Percentiles rank a stretch among this genome's conserved stretches.
Conservation (phyloP, 169 alveolate species). For the Eimeria praecox region DNA sequence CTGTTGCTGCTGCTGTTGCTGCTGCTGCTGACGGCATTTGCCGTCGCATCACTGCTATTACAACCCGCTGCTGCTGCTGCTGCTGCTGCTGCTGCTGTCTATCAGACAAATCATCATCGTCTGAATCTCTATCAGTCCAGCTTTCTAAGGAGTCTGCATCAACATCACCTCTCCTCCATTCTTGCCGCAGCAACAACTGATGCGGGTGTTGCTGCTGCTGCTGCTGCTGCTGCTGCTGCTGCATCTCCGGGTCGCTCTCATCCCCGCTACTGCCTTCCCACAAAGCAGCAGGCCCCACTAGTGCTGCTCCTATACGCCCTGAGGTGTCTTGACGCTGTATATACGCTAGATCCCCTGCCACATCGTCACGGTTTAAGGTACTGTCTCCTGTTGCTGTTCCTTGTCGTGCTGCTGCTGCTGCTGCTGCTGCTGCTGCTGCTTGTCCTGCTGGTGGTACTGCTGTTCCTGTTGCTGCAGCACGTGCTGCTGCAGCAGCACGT, state of each 20-base stretch:
- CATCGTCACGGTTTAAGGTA: neutral
- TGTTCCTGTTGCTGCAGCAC: neutral
- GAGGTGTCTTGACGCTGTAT: neutral
- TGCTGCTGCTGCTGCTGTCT: constrained; percentile 52
- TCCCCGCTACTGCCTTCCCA: constrained; percentile 73
- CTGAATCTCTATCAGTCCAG: constrained; percentile 58
- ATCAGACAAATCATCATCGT: neutral
- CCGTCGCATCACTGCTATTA: constrained; percentile 39
- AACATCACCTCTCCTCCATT: constrained; percentile 61
- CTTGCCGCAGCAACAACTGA: constrained; percentile 25
- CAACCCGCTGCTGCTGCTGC: constrained; percentile 49
- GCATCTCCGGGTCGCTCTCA: constrained; percentile 1
- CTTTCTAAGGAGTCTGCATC: constrained; percentile 61
- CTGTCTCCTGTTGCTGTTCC: neutral
- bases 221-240: constrained; percentile 58
- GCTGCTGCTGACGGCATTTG: neutral
- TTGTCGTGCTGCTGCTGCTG: neutral
- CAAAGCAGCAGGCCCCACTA: neutral
- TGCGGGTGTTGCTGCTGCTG: neutral
- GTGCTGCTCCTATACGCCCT: neutral
- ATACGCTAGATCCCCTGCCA: neutral
- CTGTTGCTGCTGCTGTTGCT: constrained; percentile 19
- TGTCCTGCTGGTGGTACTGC: neutral
- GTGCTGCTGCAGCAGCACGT: neutral
- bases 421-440: neutral